Evolutionary conservation across 768 basidiomycete genomes (phyloP).

Genomic region (Rhizopogon vinicolor): DNA sequence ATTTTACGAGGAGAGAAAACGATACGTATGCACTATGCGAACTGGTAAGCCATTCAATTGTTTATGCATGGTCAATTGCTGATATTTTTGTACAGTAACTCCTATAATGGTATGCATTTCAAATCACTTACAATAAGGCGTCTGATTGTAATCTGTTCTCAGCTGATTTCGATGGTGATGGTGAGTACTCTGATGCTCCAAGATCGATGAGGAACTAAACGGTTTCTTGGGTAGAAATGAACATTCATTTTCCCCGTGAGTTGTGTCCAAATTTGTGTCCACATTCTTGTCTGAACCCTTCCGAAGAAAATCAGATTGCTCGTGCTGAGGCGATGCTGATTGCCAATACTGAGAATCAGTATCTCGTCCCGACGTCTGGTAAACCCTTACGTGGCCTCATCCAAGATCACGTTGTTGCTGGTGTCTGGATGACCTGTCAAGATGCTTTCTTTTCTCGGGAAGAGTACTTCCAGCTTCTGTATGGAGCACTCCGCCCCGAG

Average conservation of each 20-base stretch:
- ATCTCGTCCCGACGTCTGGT: constrained; percentile 97
- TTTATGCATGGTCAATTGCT: constrained; percentile 3
- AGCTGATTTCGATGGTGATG: constrained; percentile 94
- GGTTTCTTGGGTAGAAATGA: constrained; percentile 71
- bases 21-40: constrained; percentile 99
- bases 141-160: constrained; percentile 6
- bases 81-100: constrained; percentile 53
- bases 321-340: constrained; percentile 92
- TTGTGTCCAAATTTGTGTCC: constrained; percentile 7
- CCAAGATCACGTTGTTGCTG: constrained; percentile 98
- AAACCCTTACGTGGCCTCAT: constrained; percentile 97
- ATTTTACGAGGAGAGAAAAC: constrained; percentile 96
- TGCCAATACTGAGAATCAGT: constrained; percentile 98
- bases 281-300: background rate
- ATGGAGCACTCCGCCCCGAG: constrained; percentile 91
- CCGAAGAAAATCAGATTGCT: constrained; percentile 86
- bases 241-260: constrained; percentile 98
- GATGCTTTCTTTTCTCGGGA: constrained; percentile 93
- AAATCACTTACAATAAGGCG: constrained; percentile 2
- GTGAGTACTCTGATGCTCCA: constrained; percentile 32
- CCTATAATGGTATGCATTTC: constrained; percentile 77
- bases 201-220: constrained; percentile 2
- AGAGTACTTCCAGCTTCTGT: constrained; percentile 94
- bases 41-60: constrained; percentile 62
- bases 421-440: constrained; percentile 98